Evolutionary conservation across 169 alveolate species (phyloP), one percentile per base, ranked within the genome.

Genomic region (Eimeria sp.): DNA sequence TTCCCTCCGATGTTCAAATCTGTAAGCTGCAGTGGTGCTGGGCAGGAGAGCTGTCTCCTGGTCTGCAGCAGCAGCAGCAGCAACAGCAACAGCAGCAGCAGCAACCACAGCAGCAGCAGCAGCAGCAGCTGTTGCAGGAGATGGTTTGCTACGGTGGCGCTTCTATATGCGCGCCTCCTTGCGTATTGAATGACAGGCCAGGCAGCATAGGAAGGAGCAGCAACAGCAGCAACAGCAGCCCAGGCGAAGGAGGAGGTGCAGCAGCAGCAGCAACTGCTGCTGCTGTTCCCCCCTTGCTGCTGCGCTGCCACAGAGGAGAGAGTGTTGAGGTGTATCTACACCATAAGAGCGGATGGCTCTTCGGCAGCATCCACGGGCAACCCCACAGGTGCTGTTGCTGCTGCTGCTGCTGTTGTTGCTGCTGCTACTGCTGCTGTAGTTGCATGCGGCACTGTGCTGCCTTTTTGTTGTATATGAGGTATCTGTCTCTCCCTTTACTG

Each of bases 301-400:
- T 89, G 30, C 95, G 92, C 63, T 75, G 91, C 83, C 67, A 83
- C 40, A 73, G 78, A n/a, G 96, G 96, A 75, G 96, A 92, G 83
- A n/a, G 54, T 14, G 92, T 92, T 11, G 96, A 92, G 92, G 92
- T 92, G 63, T 84, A 70, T 20, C 25, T 83, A 16, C 96, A 92
- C 92, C 96, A 92, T 30, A 70, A 67, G 14, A 57, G 70, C 67
- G 96, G 96, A 7, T 92, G 96, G 96, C n/a, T 76, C 49, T 92
- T 75, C 43, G 96, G 96, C 30, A 45, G 96, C 83, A 92, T 92
- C 34, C 96, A 65, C 13, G 96, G 91, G 1, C 73, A 92, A 13
- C 96, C 96, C 22, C 90, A 92, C 51, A 73, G 96, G 96, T 92
- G 45, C 61, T 47, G 45, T 67, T 78, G 45, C 58, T n/a, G 61